These are phyloP conservation scores for Thalassiosira ordinaria DNA, from an alignment of 352 stramenopile genomes.

Conservation along the genomic window DNA sequence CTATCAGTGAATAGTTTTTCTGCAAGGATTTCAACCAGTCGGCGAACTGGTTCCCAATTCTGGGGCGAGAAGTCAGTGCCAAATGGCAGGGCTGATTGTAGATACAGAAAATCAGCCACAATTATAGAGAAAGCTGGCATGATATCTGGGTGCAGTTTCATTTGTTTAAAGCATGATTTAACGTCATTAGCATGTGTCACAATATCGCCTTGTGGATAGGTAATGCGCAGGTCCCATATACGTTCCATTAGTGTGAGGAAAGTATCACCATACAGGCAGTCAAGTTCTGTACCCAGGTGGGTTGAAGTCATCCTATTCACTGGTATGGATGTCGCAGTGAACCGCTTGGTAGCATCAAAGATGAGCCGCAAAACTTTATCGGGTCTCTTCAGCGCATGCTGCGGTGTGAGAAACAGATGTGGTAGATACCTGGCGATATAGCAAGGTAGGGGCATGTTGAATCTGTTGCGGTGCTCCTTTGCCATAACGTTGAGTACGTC, in stretches of 20 bases:
- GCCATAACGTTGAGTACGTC: background rate
- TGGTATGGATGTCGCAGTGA: background rate
- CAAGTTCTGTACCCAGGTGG: background rate
- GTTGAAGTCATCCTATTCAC: slow-evolving; percentile 11
- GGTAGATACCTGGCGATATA: background rate
- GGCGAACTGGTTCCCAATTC: slow-evolving; percentile 16
- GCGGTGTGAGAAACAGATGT: slow-evolving; percentile 2
- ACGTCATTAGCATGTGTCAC: slow-evolving; percentile 4
- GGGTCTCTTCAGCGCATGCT: background rate
- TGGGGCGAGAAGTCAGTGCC: slow-evolving; percentile 24
- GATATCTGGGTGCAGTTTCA: slow-evolving; percentile 9
- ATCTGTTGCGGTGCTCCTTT: background rate
- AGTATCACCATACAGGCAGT: background rate
- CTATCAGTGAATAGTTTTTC: slow-evolving; percentile 32
- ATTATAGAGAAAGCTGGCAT: background rate
- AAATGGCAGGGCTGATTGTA: slow-evolving; percentile 22
- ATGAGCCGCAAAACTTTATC: background rate
- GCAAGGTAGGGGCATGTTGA: background rate
- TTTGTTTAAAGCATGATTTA: slow-evolving; percentile 12
- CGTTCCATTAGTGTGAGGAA: background rate
- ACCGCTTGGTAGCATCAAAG: background rate
- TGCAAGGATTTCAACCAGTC: slow-evolving; percentile 14
- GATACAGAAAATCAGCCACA: background rate
- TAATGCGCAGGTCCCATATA: slow-evolving; percentile 8
- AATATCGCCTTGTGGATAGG: slow-evolving; percentile 1